Evolutionary conservation across 2,329 filamentous ascomycete species (phyloP), one percentile per base, ranked within the genome.

Genomic region (Aspergillus candidus): DNA sequence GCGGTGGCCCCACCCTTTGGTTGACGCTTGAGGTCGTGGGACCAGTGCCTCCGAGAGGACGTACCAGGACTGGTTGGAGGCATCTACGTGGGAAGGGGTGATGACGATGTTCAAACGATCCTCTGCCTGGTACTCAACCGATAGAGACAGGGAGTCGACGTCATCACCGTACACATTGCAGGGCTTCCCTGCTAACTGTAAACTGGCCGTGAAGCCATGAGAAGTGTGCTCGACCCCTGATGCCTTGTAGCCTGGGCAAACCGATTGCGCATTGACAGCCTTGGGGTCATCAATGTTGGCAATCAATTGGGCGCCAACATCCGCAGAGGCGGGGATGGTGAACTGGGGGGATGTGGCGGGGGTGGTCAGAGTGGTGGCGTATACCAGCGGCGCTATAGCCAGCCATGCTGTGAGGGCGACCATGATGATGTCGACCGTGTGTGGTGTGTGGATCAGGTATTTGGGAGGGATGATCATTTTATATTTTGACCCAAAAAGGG

Each of bases 121-220:
- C 12, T 68, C 65, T 4, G 78, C 74, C 59, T 87, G 80, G 52
- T 83, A 84, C 56, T 83, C 78, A 11, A 93, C 82, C 3, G 79
- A 75, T 29, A 94, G 69, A 31, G 74, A 76, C 38, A 94, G 69
- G 4, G 75, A 70, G 17, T 82, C 73, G 22, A 94, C 70, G 59
- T 94, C 88, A 6, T 75, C 83, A 0, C 88, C 88, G 51, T 91
- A 94, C 15, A 80, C 77, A 63, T 91, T 85, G 70, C 88, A 82
- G 27, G 77, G 60, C 15, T 68, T 52, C 3, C 78, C 79, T 32
- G 76, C 76, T 41, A 82, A 59, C 0, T 55, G 67, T 53, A 82
- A 56, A 4, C 66, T 71, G 6, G 78, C 79, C 2, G 68, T 74
- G 40, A 82, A 67, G 3, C 77, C 77, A 47, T 63, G 58, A 4